A percentile compares a stretch with the other conserved stretches of the same genome.
Conservation (phyloP, 495 filamentous ascomycete genomes). For the Tetracladium setigerum region DNA sequence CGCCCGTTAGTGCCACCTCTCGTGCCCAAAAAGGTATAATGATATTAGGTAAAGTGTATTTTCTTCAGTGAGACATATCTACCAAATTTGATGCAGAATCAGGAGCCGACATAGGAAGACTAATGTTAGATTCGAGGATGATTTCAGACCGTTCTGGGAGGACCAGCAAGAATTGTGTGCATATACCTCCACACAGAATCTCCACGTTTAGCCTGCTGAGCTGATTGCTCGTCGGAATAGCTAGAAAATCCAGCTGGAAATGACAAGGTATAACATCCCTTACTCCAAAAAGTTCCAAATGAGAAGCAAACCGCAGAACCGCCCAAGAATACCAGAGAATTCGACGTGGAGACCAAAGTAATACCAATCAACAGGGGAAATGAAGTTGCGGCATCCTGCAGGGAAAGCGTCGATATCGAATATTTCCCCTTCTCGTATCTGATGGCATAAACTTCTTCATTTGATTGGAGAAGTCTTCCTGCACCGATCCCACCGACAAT, state of each 20-base stretch:
- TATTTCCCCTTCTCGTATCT: background rate
- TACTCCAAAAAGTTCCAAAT: slow-evolving; percentile 73
- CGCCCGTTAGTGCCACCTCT: slow-evolving; percentile 57
- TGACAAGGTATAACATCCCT: slow-evolving; percentile 35
- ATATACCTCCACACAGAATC: slow-evolving; percentile 5
- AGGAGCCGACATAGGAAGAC: background rate
- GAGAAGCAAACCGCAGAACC: slow-evolving; percentile 88
- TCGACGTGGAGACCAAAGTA: slow-evolving; percentile 29
- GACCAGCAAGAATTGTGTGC: slow-evolving; percentile 3
- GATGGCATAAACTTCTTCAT: slow-evolving; percentile 11
- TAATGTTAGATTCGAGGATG: background rate
- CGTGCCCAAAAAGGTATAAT: slow-evolving; percentile 45
- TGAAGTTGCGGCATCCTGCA: background rate
- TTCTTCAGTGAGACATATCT: slow-evolving; percentile 23
- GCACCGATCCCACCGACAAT: slow-evolving; percentile 44
- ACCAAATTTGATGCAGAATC: background rate
- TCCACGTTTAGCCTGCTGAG: background rate
- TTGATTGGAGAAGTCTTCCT: slow-evolving; percentile 11
- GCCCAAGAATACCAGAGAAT: slow-evolving; percentile 54
- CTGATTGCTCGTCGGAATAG: background rate
- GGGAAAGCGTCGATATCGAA: background rate
- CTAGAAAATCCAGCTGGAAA: background rate
- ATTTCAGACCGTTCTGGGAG: background rate
- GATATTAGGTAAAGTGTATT: slow-evolving; percentile 46
- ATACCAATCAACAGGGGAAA: slow-evolving; percentile 56